Conservation (phyloP, 2,329 filamentous ascomycete species). For the Arthroderma sp. region DNA sequence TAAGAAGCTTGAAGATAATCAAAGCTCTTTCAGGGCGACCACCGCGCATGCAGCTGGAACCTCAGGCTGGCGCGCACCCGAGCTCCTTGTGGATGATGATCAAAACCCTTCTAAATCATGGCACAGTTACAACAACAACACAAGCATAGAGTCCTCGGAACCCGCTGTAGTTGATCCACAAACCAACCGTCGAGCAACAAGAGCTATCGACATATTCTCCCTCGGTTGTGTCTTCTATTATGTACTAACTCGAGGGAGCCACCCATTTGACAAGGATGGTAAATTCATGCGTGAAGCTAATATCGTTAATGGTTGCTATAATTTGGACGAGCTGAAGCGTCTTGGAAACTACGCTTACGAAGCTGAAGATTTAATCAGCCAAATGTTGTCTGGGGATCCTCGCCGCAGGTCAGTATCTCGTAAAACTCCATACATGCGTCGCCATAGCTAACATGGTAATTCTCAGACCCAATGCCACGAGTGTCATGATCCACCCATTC, state of each 20-base stretch:
- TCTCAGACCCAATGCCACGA: constrained; percentile 51
- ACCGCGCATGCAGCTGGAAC: constrained; percentile 89
- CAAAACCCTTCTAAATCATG: constrained; percentile 29
- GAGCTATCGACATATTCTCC: constrained; percentile 95
- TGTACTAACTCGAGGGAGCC: constrained; percentile 80
- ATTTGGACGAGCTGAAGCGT: constrained; percentile 55
- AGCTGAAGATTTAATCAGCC: constrained; percentile 70
- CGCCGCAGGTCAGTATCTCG: constrained; percentile 37
- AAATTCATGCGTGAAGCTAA: constrained; percentile 95
- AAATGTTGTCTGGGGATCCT: constrained; percentile 60
- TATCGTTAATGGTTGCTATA: constrained; percentile 78
- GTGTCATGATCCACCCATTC: constrained; percentile 86
- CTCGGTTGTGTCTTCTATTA: constrained; percentile 98
- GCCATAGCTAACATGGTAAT: not conserved
- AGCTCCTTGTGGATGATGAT: constrained; percentile 73
- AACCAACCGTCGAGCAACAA: constrained; percentile 67
- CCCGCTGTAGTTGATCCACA: constrained; percentile 42
- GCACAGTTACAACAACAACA: constrained; percentile 16
- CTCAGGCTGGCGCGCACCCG: constrained; percentile 90
- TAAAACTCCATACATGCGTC: not conserved
- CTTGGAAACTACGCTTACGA: constrained; percentile 77
- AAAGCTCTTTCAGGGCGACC: constrained; percentile 87
- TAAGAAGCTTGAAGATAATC: constrained; percentile 89
- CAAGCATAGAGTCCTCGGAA: constrained; percentile 33
- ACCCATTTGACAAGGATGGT: constrained; percentile 89